These are phyloP conservation scores for Kluyveromyces dobzhanskii DNA, from an alignment of 805 yeast genomes.

Conservation along the genomic window DNA sequence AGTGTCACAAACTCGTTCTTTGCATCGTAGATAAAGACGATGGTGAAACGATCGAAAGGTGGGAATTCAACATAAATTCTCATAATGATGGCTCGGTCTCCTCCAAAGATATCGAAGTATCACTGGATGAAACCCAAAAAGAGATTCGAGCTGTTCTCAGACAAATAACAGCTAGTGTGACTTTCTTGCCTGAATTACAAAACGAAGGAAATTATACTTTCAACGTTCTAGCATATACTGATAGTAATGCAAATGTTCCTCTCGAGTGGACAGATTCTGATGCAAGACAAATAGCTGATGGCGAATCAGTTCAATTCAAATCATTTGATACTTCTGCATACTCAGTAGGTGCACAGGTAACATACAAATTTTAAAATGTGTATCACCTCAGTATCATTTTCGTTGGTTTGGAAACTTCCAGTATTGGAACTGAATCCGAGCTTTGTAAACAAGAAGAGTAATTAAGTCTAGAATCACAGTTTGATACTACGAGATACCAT, in stretches of 20 bases:
- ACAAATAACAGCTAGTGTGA: conserved; percentile 80
- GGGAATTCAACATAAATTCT: conserved; percentile 70
- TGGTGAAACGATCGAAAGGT: conserved; percentile 65
- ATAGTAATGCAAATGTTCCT: conserved; percentile 59
- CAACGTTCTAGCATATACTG: conserved; percentile 77
- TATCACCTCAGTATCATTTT: too few relatives aligned
- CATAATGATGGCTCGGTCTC: conserved; percentile 11
- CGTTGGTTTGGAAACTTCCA: too few relatives aligned
- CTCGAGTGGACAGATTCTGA: conserved; percentile 81
- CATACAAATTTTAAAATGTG: conserved; percentile 25
- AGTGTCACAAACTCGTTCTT: conserved; percentile 58
- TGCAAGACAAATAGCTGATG: conserved; percentile 44
- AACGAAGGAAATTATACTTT: conserved; percentile 57
- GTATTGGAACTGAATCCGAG: too few relatives aligned
- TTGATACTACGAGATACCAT: too few relatives aligned
- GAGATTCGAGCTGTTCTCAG: conserved; percentile 83
- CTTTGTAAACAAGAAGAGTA: too few relatives aligned
- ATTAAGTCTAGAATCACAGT: too few relatives aligned
- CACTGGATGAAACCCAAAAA: conserved; percentile 45
- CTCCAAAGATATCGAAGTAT: conserved; percentile 7
- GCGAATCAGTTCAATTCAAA: conserved; percentile 63
- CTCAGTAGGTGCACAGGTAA: conserved; percentile 63
- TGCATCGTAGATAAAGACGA: conserved; percentile 63
- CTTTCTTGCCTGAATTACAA: conserved; percentile 71
- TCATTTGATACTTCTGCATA: conserved; percentile 62